Evolutionary conservation across 2,329 filamentous ascomycete species (phyloP), one percentile per base, ranked within the genome.

Genomic region (Pseudogymnoascus sp.): DNA sequence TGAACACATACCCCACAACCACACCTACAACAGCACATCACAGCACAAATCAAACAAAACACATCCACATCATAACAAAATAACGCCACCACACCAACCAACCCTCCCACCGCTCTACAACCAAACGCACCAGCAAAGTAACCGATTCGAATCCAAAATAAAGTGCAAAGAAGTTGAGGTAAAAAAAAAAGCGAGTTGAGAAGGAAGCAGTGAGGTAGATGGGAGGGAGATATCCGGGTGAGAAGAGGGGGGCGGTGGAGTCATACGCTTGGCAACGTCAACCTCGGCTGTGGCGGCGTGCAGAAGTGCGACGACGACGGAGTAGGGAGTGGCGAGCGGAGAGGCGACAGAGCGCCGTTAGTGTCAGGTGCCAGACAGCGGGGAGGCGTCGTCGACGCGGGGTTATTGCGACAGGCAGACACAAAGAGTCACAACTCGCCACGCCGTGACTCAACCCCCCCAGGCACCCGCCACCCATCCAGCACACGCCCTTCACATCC

Each of bases 21-120:
- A 3, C 33, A 12, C 10, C 6, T 1, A 19, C 6, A 40, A n/a
- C n/a, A 40, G n/a, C 37, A 40, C 41, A 46, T 1, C 40, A 24
- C 11, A 40, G 2, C 38, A 40, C 38, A 40, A 16, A 16, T 43
- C 22, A 26, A 46, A n/a, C 24, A 16, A 28, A 50, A 7, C 3
- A 43, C 12, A 11, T 22, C 38, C 38, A 22, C 38, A 43, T 19
- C 38, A 43, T 11, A 43, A 41, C 16, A 12, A 37, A 14, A 28
- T 31, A 53, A 53, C 46, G 46, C 46, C 46, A 16, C n/a, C 46
- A 53, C 46, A 53, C 46, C 46, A 53, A 4, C 46, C 46, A 53
- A 8, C 26, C 46, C 14, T 53, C 24, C 46, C 46, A 53, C 46
- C 46, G 46, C 46, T 53, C 46, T 53, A 53, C 46, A 6, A 53